Evolutionary conservation across 2,329 filamentous ascomycete genomes (phyloP).

Genomic region (Aspergillus floridensis): DNA sequence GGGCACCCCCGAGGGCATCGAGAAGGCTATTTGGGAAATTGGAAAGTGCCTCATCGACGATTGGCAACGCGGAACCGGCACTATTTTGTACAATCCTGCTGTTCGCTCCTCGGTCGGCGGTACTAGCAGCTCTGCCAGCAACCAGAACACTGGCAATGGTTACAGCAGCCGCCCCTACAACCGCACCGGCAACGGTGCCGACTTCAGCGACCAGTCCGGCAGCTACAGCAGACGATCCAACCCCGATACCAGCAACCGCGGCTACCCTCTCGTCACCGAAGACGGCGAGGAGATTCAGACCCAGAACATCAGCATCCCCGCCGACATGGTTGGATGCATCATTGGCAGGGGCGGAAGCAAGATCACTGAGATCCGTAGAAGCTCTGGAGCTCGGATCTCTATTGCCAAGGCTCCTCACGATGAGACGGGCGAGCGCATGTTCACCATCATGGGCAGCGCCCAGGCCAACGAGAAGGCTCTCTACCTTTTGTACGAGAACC

Average conservation of each 20-base stretch:
- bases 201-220: slow-evolving; percentile 82
- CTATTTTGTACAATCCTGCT: slow-evolving; percentile 94
- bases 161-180: slow-evolving; percentile 70
- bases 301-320: slow-evolving; percentile 98
- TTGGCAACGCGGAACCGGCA: slow-evolving; percentile 94
- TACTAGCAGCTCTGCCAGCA: slow-evolving; percentile 55
- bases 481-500: slow-evolving; percentile 96
- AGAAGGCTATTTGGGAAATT: slow-evolving; percentile 97
- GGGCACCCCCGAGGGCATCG: slow-evolving; percentile 89
- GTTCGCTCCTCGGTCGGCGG: slow-evolving; percentile 74
- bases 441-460: slow-evolving; percentile 96
- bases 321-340: slow-evolving; percentile 99
- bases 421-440: slow-evolving; percentile 98
- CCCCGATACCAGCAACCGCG: slow-evolving; percentile 74
- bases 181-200: slow-evolving; percentile 91
- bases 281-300: slow-evolving; percentile 98
- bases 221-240: slow-evolving; percentile 78
- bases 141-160: slow-evolving; percentile 52
- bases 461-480: slow-evolving; percentile 93
- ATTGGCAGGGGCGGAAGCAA: slow-evolving; percentile 93
- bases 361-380: slow-evolving; percentile 98
- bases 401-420: slow-evolving; percentile 97
- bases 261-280: slow-evolving; percentile 85
- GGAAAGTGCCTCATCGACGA: slow-evolving; percentile 98
- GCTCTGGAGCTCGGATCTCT: slow-evolving; percentile 92